Base-by-base conservation (phyloP, 2,329 filamentous ascomycete genomes). In the Aspergillus sp. region DNA sequence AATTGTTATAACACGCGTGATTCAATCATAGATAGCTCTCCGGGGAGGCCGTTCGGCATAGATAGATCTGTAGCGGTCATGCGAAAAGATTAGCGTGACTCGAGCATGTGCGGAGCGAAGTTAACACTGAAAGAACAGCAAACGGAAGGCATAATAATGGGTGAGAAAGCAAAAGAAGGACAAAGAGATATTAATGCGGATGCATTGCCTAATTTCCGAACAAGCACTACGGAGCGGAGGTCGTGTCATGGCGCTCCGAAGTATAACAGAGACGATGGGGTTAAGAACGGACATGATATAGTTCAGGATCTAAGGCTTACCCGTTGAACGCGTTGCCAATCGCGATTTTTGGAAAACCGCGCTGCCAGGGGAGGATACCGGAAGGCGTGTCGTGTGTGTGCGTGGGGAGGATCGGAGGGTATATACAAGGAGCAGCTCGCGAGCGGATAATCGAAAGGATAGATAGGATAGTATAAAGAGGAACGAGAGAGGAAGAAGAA, bases 291-390 rank as follows among this genome's bases (percentile, higher is more conserved):
- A 19, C 19, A 19, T 19, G 19, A 19, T 19, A 19, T 19, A 19
- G 19, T 19, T 19, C 19, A 19, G 19, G 19, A 19, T 19, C 19
- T 2, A 38, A 41, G 12, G 51, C 48, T 50, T 53, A 58, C 57
- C 43, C 19, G 41, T 46, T 36, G 48, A 46, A 59, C 57, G 57
- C 57, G 57, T 59, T 48, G 46, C 45, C 48, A 52, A 52, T 55
- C 56, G 49, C 55, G 52, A 19, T 19, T 19, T 48, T 39, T 28
- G 40, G 44, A 44, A 48, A 35, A 48, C 40, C 48, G 46, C 52
- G 44, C 40, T 41, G 45, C 27, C 39, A 49, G 10, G 10, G 6
- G 30, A 32, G 30, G 30, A 9, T 32, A 19, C 19, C 19, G 19
- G 19, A 19, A 19, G 2, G 19, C 19, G 19, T 19, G 19, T 19